Evolutionary conservation across 495 filamentous ascomycete genomes (phyloP).

Genomic region (Choiromyces venosus): DNA sequence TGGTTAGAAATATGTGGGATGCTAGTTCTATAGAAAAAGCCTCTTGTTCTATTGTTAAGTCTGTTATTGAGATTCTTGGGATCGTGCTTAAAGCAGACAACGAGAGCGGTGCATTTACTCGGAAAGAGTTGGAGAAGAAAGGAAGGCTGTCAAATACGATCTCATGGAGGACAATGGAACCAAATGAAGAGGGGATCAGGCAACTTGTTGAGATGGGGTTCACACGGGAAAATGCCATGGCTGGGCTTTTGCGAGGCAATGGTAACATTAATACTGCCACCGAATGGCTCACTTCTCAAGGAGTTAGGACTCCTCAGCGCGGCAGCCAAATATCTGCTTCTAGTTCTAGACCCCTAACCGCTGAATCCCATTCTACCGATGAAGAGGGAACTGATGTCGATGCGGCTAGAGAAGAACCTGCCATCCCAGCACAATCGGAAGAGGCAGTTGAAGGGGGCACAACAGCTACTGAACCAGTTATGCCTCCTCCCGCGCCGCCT

Average conservation of each 20-base stretch:
- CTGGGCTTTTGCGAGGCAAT: constrained; percentile 36
- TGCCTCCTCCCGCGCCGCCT: constrained; percentile 39
- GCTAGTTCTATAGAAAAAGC: constrained; percentile 67
- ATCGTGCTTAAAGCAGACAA: constrained; percentile 69
- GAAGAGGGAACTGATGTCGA: constrained; percentile 40
- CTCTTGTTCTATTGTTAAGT: constrained; percentile 66
- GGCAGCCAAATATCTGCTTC: constrained; percentile 32
- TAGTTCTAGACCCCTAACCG: constrained; percentile 34
- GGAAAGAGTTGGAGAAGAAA: constrained; percentile 35
- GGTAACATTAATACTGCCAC: constrained; percentile 32
- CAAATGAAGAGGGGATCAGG: constrained; percentile 36
- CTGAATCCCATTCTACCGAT: constrained; percentile 37
- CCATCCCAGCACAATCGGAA: constrained; percentile 11
- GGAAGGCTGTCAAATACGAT: constrained; percentile 44
- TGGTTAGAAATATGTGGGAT: constrained; percentile 73
- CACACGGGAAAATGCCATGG: constrained; percentile 24
- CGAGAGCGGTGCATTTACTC: constrained; percentile 54
- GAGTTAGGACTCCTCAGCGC: constrained; percentile 29
- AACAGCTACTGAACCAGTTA: constrained; percentile 13
- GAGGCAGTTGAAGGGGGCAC: constrained; percentile 12
- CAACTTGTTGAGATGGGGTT: constrained; percentile 41
- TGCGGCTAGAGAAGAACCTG: constrained; percentile 27
- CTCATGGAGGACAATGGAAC: constrained; percentile 42
- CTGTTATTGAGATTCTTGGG: constrained; percentile 75
- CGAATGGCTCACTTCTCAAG: constrained; percentile 31